Conservation (phyloP, 345 rosid genomes). For the Eucalyptus erythrocorys region DNA sequence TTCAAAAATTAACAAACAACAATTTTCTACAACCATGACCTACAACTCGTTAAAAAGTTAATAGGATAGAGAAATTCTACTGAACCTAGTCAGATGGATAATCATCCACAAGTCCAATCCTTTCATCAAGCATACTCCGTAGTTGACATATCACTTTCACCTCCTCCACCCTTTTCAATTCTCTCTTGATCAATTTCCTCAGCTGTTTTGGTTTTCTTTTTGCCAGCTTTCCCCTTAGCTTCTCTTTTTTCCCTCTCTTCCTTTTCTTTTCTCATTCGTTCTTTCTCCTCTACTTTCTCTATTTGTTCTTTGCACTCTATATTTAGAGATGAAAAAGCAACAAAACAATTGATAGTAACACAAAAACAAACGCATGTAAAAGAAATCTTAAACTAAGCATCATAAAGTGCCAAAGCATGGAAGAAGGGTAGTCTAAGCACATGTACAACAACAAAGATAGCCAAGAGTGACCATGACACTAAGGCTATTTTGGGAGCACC, state of each 20-base stretch:
- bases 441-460: neutral
- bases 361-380: neutral
- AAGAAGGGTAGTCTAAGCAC: neutral
- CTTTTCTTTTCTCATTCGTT: constrained; percentile 58
- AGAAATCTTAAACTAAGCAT: neutral
- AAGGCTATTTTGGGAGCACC: neutral
- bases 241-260: constrained; percentile 63
- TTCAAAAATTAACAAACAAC: neutral
- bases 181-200: constrained; percentile 26
- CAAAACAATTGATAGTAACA: neutral
- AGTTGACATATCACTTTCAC: constrained; percentile 15
- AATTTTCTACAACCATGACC: neutral
- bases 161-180: constrained; percentile 9
- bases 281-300: constrained; percentile 80
- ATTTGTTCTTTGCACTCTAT: constrained; percentile 76
- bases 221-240: constrained; percentile 45
- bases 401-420: neutral
- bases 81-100: constrained; percentile 44
- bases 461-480: neutral
- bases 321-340: neutral
- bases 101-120: constrained; percentile 41
- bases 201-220: constrained; percentile 16
- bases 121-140: constrained; percentile 16
- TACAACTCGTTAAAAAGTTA: neutral
- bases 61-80: neutral